These are phyloP conservation scores for Zopfia rhizophila DNA, from an alignment of 2,329 filamentous ascomycete species.

Conservation along the genomic window DNA sequence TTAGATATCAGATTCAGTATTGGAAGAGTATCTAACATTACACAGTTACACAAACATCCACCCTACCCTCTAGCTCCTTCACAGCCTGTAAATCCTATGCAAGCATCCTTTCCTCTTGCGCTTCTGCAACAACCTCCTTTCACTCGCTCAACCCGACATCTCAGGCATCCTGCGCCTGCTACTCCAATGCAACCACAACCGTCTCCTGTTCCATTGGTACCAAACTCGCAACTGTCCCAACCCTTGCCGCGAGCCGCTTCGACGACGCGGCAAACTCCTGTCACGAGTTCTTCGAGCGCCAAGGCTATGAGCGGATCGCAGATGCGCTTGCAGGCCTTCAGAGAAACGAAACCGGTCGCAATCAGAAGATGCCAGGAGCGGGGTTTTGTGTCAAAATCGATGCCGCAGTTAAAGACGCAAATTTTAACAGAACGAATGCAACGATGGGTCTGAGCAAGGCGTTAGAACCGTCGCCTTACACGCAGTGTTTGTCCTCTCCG, in stretches of 20 bases:
- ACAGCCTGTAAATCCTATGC: constrained; percentile 26
- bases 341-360: constrained; percentile 8
- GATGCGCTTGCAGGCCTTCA: constrained; percentile 5
- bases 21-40: too few relatives aligned
- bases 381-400: constrained; percentile 19
- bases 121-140: constrained; percentile 18
- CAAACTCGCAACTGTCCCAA: neutral
- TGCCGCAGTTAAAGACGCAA: constrained; percentile 1
- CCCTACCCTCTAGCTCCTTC: constrained; percentile 15
- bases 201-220: neutral
- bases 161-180: constrained; percentile 26
- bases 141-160: constrained; percentile 16
- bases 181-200: constrained; percentile 1
- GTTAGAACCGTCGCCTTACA: too few relatives aligned
- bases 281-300: constrained; percentile 10
- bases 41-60: constrained; percentile 19
- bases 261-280: constrained; percentile 19
- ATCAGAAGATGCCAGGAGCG: constrained; percentile 9
- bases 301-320: constrained; percentile 18
- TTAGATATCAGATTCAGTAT: too few relatives aligned
- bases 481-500: too few relatives aligned
- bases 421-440: constrained; percentile 5
- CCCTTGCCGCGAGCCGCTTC: constrained; percentile 9
- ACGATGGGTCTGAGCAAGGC: too few relatives aligned
- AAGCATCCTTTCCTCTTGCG: constrained; percentile 15